Conservation (phyloP, 2,329 filamentous ascomycete species). For the Penicillium sp. region DNA sequence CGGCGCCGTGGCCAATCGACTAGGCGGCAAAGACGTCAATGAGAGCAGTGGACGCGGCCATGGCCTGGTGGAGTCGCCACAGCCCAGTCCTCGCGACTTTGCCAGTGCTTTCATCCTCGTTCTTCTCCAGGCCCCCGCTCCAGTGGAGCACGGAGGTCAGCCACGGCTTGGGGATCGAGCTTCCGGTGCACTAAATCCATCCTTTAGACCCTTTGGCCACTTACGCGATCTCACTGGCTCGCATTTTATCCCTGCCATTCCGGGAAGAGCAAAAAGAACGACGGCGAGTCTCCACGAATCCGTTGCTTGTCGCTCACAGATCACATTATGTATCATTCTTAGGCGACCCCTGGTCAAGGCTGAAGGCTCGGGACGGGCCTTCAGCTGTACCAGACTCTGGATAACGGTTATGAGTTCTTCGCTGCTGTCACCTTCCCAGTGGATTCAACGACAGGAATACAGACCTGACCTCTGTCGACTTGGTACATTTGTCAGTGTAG, state of each 20-base stretch:
- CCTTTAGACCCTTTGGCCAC: not conserved
- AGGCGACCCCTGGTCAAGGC: conserved; percentile 7
- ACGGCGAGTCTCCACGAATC: no score
- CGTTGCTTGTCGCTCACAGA: no score
- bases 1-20: conserved; percentile 11
- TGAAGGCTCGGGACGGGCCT: conserved; percentile 30
- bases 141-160: conserved; percentile 9
- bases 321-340: no score
- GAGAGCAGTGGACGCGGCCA: conserved; percentile 4
- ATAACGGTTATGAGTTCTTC: conserved; percentile 10
- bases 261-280: not conserved
- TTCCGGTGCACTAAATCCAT: not conserved
- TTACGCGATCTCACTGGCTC: conserved; percentile 4
- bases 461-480: no score
- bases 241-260: no score
- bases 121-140: no score
- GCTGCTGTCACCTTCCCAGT: not conserved
- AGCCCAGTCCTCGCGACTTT: conserved; percentile 12
- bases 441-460: not conserved
- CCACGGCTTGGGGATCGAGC: conserved; percentile 4
- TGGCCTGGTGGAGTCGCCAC: conserved; percentile 19
- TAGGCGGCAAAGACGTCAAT: conserved; percentile 14
- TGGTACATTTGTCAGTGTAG: not conserved
- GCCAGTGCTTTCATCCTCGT: no score
- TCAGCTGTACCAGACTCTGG: conserved; percentile 26